phyloP scores from a whole-genome alignment of 257 asterid species.

The Solanum gandarillasii region DNA sequence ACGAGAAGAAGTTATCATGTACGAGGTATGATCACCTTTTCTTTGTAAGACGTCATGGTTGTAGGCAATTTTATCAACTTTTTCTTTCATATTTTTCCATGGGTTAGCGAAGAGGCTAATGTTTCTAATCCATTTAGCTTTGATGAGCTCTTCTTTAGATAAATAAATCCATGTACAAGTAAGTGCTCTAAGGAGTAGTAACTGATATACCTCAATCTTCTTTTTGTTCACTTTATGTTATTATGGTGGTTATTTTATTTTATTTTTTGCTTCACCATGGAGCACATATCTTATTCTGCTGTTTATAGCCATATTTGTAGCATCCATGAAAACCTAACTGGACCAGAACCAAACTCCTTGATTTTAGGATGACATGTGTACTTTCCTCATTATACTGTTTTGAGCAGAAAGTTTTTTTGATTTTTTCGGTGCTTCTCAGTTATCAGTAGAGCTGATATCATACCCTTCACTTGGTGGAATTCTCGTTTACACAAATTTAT shows the following conservation, averaged over 20 bases:
- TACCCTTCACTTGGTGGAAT: not conserved
- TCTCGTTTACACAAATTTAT: not conserved
- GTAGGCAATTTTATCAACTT: not conserved
- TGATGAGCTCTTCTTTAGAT: not conserved
- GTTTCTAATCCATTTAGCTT: not conserved
- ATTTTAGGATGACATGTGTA: not conserved
- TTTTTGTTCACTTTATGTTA: not conserved
- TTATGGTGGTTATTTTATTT: not conserved
- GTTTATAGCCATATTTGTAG: not conserved
- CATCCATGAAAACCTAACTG: not conserved
- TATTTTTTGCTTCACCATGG: not conserved
- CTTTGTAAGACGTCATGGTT: not conserved
- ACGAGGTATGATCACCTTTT: conserved; percentile 40
- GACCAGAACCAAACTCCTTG: not conserved
- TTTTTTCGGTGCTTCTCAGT: not conserved
- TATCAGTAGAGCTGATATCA: not conserved
- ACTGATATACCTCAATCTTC: not conserved
- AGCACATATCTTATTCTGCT: not conserved
- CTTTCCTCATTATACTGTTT: not conserved
- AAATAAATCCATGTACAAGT: not conserved
- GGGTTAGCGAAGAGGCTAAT: not conserved
- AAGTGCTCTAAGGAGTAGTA: not conserved
- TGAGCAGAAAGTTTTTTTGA: not conserved
- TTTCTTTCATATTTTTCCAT: not conserved
- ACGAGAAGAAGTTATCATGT: conserved; percentile 54